Evolutionary conservation across 495 filamentous ascomycete species (phyloP).

Genomic region (Tuber microsphaerosporum): DNA sequence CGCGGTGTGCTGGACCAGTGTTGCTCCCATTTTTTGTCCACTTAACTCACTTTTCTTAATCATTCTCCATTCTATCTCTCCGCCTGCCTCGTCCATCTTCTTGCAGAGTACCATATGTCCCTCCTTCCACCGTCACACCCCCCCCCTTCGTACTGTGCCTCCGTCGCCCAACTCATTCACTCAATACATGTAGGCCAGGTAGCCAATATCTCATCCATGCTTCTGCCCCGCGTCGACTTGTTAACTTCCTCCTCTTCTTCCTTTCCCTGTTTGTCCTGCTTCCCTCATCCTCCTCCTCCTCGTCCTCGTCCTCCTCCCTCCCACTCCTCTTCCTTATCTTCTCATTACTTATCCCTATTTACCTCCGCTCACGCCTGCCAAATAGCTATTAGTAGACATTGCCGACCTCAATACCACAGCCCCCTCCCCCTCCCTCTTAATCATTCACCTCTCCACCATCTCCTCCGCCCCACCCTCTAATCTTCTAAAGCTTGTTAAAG

Average conservation of each 20-base stretch:
- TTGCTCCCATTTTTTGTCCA: not conserved
- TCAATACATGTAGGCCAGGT: constrained; percentile 33
- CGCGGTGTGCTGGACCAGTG: constrained; percentile 2
- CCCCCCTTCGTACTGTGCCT: constrained; percentile 22
- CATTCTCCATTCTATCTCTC: constrained; percentile 15
- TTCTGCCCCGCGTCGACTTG: constrained; percentile 30
- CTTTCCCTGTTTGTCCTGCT: constrained; percentile 19
- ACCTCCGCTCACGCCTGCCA: constrained; percentile 23
- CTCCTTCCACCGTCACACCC: constrained; percentile 17
- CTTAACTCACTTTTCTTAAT: constrained; percentile 18
- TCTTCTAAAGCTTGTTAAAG: constrained; percentile 12
- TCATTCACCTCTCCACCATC: constrained; percentile 3
- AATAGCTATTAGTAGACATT: constrained; percentile 37
- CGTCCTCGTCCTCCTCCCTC: constrained; percentile 13
- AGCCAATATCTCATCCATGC: constrained; percentile 25
- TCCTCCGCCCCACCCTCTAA: constrained; percentile 7
- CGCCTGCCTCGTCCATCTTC: constrained; percentile 10
- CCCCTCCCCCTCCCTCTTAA: constrained; percentile 16
- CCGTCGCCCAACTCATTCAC: constrained; percentile 17
- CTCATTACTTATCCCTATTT: constrained; percentile 23
- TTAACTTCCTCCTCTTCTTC: constrained; percentile 25
- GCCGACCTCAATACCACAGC: constrained; percentile 18
- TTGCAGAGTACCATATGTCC: constrained; percentile 35
- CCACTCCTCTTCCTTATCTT: constrained; percentile 23
- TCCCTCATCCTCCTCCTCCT: constrained; percentile 12